phyloP scores from a whole-genome alignment of 805 yeast species.

The Cyberlindnera xishuangbannaensis region DNA sequence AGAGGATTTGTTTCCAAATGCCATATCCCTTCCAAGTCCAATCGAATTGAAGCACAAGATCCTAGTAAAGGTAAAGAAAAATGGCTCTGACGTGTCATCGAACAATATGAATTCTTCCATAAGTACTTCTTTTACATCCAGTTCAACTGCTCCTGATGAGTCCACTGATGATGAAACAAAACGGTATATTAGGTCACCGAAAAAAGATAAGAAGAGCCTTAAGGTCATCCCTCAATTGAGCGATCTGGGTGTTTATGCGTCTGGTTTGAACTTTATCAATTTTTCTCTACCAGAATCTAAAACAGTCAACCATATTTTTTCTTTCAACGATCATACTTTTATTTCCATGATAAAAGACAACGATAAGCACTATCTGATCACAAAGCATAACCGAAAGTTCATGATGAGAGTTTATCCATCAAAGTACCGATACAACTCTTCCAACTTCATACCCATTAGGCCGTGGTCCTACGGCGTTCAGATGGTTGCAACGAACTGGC shows the following conservation, averaged over 20 bases:
- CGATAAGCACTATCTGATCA: constrained; percentile 46
- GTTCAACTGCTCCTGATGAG: constrained; percentile 29
- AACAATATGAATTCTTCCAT: constrained; percentile 20
- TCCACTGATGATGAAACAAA: constrained; percentile 3
- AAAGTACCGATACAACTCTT: constrained; percentile 64
- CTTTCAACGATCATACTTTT: constrained; percentile 72
- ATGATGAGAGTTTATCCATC: constrained; percentile 88
- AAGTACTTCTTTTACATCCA: constrained; percentile 23
- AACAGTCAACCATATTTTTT: constrained; percentile 74
- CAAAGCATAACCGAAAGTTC: constrained; percentile 70
- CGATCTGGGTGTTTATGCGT: constrained; percentile 55
- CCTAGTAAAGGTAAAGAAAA: constrained; percentile 68
- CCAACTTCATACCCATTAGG: constrained; percentile 72
- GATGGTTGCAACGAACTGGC: constrained; percentile 98
- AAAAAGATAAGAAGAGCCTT: constrained; percentile 9
- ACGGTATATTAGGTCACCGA: constrained; percentile 1
- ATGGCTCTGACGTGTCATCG: background rate
- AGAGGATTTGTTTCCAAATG: constrained; percentile 23
- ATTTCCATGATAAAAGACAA: constrained; percentile 59
- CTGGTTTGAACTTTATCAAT: constrained; percentile 71
- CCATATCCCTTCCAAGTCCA: constrained; percentile 63
- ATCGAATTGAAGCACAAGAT: constrained; percentile 61
- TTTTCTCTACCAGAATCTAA: constrained; percentile 85
- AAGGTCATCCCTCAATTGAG: constrained; percentile 42
- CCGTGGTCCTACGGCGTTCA: constrained; percentile 88